Evolutionary conservation across 768 basidiomycete species (phyloP).

Genomic region (Chiua virens): DNA sequence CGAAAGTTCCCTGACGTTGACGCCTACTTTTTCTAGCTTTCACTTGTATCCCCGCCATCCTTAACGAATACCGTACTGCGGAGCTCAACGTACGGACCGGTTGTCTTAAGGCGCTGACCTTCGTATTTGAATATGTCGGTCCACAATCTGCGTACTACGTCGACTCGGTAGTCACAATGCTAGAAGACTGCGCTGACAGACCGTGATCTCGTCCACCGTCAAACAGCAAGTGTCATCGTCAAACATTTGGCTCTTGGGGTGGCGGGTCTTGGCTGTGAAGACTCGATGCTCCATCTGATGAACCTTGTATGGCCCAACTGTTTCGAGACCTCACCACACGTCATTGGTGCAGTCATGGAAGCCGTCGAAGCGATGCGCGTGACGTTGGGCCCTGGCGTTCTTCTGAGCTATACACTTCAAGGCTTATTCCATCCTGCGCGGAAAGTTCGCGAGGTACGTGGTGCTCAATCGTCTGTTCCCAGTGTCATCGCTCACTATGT

Average conservation of each 20-base stretch:
- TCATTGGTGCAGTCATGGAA: conserved; percentile 97
- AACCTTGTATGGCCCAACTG: conserved; percentile 99
- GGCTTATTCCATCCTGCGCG: conserved; percentile 97
- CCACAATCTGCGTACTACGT: conserved; percentile 95
- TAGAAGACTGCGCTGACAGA: conserved; percentile 98
- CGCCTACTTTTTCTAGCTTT: conserved; percentile 56
- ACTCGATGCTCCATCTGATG: conserved; percentile 96
- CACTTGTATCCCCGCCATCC: conserved; percentile 97
- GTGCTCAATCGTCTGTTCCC: neutral
- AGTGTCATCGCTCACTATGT: neutral
- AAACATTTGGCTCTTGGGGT: conserved; percentile 97
- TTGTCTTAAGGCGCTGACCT: conserved; percentile 96
- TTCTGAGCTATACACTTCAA: conserved; percentile 90
- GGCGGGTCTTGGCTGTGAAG: conserved; percentile 95
- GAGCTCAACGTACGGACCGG: conserved; percentile 99
- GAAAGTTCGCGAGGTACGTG: conserved; percentile 90
- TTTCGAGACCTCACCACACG: conserved; percentile 97
- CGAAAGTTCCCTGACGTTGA: conserved; percentile 1
- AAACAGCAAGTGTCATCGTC: conserved; percentile 97
- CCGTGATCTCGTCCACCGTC: conserved; percentile 96
- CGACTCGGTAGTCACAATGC: conserved; percentile 95
- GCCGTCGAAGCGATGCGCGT: conserved; percentile 98
- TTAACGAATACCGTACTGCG: conserved; percentile 97
- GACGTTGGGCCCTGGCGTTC: conserved; percentile 88
- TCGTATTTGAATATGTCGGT: conserved; percentile 99